phyloP scores from a whole-genome alignment of 208 protist genomes.

The Giardia muris region DNA sequence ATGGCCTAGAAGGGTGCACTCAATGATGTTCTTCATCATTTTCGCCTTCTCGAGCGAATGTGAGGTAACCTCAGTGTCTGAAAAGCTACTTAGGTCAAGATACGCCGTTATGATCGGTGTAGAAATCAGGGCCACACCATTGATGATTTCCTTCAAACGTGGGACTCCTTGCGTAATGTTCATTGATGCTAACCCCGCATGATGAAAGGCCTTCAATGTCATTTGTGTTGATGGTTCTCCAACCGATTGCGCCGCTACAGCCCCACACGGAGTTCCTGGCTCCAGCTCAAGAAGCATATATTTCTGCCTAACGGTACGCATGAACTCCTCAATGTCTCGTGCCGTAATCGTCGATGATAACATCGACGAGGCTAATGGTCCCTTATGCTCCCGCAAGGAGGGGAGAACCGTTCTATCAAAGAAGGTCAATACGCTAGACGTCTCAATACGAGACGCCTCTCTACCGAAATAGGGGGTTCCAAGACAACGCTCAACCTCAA shows the following conservation, averaged over 20 bases:
- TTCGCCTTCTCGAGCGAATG: neutral
- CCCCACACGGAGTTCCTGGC: slow-evolving; percentile 86
- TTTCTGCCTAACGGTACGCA: slow-evolving; percentile 55
- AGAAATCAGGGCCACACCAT: neutral
- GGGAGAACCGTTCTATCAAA: neutral
- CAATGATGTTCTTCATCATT: slow-evolving; percentile 7
- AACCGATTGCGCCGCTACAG: slow-evolving; percentile 89
- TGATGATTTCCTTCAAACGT: neutral
- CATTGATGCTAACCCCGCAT: slow-evolving; percentile 94
- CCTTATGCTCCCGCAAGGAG: slow-evolving; percentile 48
- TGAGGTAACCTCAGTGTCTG: neutral
- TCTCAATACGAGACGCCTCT: neutral
- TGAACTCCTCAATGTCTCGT: slow-evolving; percentile 56
- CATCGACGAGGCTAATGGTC: slow-evolving; percentile 47
- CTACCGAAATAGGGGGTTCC: neutral
- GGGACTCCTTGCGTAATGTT: slow-evolving; percentile 44
- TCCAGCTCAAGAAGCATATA: slow-evolving; percentile 67
- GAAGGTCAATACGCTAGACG: neutral
- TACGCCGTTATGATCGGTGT: neutral
- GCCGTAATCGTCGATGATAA: slow-evolving; percentile 27
- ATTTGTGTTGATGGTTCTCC: slow-evolving; percentile 98
- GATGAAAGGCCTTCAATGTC: slow-evolving; percentile 75
- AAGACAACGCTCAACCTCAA: neutral
- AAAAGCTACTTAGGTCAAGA: neutral
- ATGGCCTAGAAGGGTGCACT: neutral